Percentiles rank a stretch among this genome's conserved stretches.
Evolutionary conservation across 2,329 filamentous ascomycete genomes (phyloP).

Genomic region (Alternaria longipes): DNA sequence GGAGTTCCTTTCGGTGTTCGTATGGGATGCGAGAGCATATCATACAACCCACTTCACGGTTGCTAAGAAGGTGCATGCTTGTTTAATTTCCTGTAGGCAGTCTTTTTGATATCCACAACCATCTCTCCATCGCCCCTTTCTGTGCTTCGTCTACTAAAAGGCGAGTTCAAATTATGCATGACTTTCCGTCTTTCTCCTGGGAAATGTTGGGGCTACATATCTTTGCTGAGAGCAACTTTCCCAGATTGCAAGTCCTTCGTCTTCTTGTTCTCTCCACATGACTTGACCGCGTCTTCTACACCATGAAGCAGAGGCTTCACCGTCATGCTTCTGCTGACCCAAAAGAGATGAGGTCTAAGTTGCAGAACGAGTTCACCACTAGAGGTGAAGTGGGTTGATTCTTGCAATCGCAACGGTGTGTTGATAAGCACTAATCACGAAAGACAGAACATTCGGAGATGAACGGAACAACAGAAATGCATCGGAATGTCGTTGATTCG

Average conservation of each 20-base stretch:
- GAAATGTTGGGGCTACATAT: rapidly evolving
- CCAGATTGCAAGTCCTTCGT: too few relatives aligned
- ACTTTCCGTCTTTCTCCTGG: neutral
- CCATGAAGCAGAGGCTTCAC: too few relatives aligned
- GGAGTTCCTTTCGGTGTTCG: neutral
- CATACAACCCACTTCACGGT: neutral
- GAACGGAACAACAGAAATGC: neutral
- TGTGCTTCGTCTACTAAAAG: neutral
- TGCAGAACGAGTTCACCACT: too few relatives aligned
- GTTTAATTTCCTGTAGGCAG: neutral
- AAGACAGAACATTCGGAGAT: neutral
- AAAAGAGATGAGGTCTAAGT: too few relatives aligned
- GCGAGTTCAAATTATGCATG: neutral
- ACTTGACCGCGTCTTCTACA: too few relatives aligned
- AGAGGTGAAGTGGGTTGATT: too few relatives aligned
- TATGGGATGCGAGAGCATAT: neutral
- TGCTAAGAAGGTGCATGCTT: neutral
- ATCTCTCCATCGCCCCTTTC: neutral
- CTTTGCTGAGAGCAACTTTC: too few relatives aligned
- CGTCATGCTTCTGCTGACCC: too few relatives aligned
- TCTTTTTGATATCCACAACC: neutral
- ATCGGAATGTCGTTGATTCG: neutral
- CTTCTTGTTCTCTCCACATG: too few relatives aligned
- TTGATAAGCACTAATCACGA: neutral
- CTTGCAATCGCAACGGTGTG: too few relatives aligned